Percentiles rank a stretch among this genome's conserved stretches.
These are phyloP conservation scores for Mycena leptocephala DNA, from an alignment of 768 basidiomycete genomes.

Conservation along the genomic window DNA sequence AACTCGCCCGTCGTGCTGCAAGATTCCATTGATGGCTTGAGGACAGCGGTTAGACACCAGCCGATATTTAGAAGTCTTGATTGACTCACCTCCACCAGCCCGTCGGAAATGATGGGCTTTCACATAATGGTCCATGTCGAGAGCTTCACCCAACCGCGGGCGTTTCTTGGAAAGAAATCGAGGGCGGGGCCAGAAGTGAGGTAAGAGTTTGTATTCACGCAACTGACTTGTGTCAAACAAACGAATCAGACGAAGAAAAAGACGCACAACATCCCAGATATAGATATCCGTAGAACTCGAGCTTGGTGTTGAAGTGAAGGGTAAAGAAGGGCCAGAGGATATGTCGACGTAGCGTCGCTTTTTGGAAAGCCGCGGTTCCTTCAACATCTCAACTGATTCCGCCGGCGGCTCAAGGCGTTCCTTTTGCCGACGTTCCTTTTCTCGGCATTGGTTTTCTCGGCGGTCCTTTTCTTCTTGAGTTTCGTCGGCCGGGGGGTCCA, in stretches of 20 bases:
- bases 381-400: background rate
- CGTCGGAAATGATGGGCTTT: background rate
- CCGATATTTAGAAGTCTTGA: no score
- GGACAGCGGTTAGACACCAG: background rate
- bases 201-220: background rate
- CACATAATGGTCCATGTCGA: conserved; percentile 18
- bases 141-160: background rate
- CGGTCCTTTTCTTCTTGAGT: no score
- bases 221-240: background rate
- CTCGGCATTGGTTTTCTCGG: no score
- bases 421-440: no score
- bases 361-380: background rate
- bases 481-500: no score
- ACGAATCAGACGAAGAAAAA: background rate
- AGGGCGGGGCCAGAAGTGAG: background rate
- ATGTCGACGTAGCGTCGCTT: conserved; percentile 20
- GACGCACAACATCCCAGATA: conserved; percentile 25
- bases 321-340: background rate
- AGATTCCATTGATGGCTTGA: conserved; percentile 68
- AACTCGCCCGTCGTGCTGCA: conserved; percentile 60
- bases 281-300: background rate
- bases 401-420: background rate
- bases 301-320: background rate
- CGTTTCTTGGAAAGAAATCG: conserved; percentile 21
- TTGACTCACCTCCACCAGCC: conserved; percentile 25